A percentile compares a stretch with the other conserved stretches of the same genome.
These are phyloP conservation scores for Exophiala spinifera DNA, from an alignment of 2,329 filamentous ascomycete species.

Conservation along the genomic window DNA sequence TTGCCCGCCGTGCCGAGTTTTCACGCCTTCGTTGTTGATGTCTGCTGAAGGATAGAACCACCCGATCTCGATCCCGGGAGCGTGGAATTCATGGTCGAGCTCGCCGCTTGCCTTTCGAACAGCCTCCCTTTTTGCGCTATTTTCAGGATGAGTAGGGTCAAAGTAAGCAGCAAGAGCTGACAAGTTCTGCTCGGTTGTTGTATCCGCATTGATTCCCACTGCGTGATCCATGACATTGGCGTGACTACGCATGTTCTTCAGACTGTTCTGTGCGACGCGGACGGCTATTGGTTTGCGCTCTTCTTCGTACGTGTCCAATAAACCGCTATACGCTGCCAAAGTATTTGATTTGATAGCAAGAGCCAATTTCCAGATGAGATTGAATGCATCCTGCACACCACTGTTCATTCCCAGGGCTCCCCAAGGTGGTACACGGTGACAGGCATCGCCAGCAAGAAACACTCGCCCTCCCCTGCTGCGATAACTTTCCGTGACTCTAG, in stretches of 20 bases:
- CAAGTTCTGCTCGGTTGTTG: too few relatives aligned
- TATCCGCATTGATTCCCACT: constrained; percentile 31
- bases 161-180: too few relatives aligned
- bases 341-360: constrained; percentile 20
- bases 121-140: too few relatives aligned
- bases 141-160: too few relatives aligned
- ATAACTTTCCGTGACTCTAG: constrained; percentile 31
- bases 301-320: constrained; percentile 34
- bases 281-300: constrained; percentile 35
- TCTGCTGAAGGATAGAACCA: too few relatives aligned
- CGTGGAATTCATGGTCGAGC: too few relatives aligned
- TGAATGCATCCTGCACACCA: constrained; percentile 24
- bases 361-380: constrained; percentile 26
- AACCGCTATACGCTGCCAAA: constrained; percentile 23
- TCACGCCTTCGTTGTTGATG: too few relatives aligned
- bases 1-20: too few relatives aligned
- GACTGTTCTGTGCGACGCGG: constrained; percentile 29
- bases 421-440: constrained; percentile 36
- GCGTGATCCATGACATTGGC: constrained; percentile 34
- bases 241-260: constrained; percentile 34
- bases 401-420: constrained; percentile 33
- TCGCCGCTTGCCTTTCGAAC: too few relatives aligned
- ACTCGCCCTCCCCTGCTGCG: constrained; percentile 28
- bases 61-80: too few relatives aligned
- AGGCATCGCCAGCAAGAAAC: constrained; percentile 38